Evolutionary conservation across 441 rosid genomes (phyloP), one percentile per base, ranked within the genome.

Genomic region (Syzygium syzygioides): DNA sequence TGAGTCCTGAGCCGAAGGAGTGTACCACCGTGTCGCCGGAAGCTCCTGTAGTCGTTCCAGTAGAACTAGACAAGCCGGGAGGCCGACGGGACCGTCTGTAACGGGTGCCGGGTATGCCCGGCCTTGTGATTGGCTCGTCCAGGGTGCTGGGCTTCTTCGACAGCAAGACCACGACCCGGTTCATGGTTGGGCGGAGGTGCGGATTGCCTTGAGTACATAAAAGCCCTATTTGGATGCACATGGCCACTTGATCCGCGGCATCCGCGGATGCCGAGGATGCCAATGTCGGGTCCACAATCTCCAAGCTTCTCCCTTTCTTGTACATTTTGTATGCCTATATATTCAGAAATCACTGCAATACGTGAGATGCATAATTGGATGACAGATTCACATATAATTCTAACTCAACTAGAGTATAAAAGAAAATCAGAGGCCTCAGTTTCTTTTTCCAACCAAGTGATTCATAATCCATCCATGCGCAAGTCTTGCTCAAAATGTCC

Each of bases 201-300:
- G 99, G 98, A 76, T 98, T 98, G 11, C 97, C 94, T 90, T 97
- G 99, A 4, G 94, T 92, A 91, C 99, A 98, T 50, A 98, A 92
- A 59, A 98, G 90, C 26, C 96, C 99, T 5, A 98, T 92, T 71
- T 95, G 98, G 79, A 98, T 93, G 88, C 99, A 97, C 88, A 90
- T 91, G 48, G 89, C 93, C 28, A 96, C 95, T 91, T 95, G 96
- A 9, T 94, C 98, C 0, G 90, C 50, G 3, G 41, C 96, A 9
- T 94, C 98, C 0, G 90, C 50, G 2, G 41, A 88, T 68, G 94
- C 97, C 1, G 98, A 94, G 53, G 94, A 80, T 25, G 90, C 94
- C 88, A 98, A 87, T 14, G 87, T 89, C 0, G 92, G 89, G 91
- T 98, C 99, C 91, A 96, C 87, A 32, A 98, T 89, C 92, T 96